A percentile compares a stretch with the other conserved stretches of the same genome.
Evolutionary conservation across 768 basidiomycete genomes (phyloP).

Genomic region (Pulveroboletus sp.): DNA sequence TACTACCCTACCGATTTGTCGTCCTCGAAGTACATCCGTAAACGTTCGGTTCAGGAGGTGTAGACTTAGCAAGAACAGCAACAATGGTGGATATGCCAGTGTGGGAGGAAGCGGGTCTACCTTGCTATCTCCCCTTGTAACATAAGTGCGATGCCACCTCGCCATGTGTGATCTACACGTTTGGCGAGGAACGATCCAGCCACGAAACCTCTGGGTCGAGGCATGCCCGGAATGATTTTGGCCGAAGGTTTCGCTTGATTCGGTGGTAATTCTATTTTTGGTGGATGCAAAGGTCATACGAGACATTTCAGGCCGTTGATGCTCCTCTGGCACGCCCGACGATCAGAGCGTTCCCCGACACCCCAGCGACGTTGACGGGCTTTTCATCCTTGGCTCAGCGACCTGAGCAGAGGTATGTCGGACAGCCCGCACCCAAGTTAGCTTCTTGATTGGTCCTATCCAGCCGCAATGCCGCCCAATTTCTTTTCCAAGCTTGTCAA

Average conservation of each 20-base stretch:
- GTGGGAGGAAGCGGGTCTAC: too few species aligned
- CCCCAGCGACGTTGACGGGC: neutral
- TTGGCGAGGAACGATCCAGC: too few species aligned
- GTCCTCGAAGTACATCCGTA: too few species aligned
- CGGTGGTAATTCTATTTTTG: conserved; percentile 1
- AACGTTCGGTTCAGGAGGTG: too few species aligned
- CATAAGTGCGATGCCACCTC: too few species aligned
- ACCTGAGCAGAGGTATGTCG: conserved; percentile 3
- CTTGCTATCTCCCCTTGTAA: too few species aligned
- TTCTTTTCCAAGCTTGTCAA: conserved; percentile 32
- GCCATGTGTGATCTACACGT: too few species aligned
- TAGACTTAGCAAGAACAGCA: too few species aligned
- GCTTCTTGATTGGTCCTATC: neutral
- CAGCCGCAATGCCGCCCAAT: conserved; percentile 24
- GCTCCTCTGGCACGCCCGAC: neutral
- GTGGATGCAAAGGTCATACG: neutral
- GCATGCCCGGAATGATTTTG: too few species aligned
- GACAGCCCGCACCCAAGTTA: neutral
- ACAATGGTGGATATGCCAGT: too few species aligned
- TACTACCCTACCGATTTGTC: too few species aligned
- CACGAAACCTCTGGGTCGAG: too few species aligned
- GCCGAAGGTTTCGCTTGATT: neutral
- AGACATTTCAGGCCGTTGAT: neutral
- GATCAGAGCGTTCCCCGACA: neutral
- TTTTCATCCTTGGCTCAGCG: neutral